Percentiles rank a stretch among this genome's conserved stretches.
Evolutionary conservation across 192 early-diverging fungal genomes (phyloP).

Genomic region (Coemansia sp.): DNA sequence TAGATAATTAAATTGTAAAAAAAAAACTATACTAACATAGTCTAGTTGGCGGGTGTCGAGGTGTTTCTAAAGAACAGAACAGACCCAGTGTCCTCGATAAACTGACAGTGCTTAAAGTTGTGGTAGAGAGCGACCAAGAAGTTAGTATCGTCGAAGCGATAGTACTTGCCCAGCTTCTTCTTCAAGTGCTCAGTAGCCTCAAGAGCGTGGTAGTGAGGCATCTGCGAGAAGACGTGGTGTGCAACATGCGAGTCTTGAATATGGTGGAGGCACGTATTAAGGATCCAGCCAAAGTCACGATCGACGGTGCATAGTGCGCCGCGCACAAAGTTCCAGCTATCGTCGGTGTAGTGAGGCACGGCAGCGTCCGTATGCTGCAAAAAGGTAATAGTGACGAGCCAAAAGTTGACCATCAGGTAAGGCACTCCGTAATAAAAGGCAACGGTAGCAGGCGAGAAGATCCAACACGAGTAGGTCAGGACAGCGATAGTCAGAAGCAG

Average conservation of each 20-base stretch:
- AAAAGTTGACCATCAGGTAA: conserved; percentile 91
- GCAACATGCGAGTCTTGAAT: conserved; percentile 93
- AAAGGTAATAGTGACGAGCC: conserved; percentile 96
- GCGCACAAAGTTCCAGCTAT: conserved; percentile 87
- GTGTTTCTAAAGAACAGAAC: conserved; percentile 65
- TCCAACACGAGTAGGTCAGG: conserved; percentile 58
- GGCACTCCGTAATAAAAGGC: conserved; percentile 87
- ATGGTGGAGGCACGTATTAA: conserved; percentile 80
- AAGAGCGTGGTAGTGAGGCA: conserved; percentile 94
- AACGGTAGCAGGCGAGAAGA: conserved; percentile 64
- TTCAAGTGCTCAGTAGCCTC: conserved; percentile 85
- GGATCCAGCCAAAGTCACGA: conserved; percentile 81
- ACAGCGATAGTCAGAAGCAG: conserved; percentile 59
- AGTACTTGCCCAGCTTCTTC: conserved; percentile 80
- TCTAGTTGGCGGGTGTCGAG: conserved; percentile 28
- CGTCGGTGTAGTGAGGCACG: conserved; percentile 87
- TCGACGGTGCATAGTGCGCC: conserved; percentile 92
- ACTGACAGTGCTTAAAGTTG: conserved; percentile 71
- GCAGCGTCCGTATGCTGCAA: conserved; percentile 89
- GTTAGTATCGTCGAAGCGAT: conserved; percentile 73
- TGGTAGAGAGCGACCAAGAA: conserved; percentile 70
- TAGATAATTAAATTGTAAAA: conserved; percentile 7
- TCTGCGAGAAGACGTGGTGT: conserved; percentile 95
- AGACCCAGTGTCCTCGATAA: conserved; percentile 91
- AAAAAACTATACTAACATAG: conserved; percentile 3